Base-by-base conservation (phyloP, 2,329 filamentous ascomycete species). In the Aureobasidium pullulans region DNA sequence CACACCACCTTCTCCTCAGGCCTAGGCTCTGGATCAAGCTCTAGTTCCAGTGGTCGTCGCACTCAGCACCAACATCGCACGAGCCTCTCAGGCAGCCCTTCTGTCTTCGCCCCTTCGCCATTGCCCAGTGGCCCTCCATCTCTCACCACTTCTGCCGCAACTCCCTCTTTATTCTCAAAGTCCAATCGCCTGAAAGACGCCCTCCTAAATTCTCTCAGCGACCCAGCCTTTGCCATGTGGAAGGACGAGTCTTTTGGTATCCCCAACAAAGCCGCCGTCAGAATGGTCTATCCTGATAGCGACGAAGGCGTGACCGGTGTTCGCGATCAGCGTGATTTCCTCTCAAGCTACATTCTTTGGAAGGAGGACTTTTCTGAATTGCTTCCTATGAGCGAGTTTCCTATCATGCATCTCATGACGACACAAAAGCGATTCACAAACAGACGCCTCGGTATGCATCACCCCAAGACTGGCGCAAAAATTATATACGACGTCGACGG, bases 211-310 rank as follows among this genome's bases (percentile, higher is more conserved):
- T 88, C 84, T 40, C 88, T 89, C 29, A 81, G 84, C 62, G 84
- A 89, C 68, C 88, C 89, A 0, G 86, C 90, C 23, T 76, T 91
- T 46, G 86, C 87, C 28, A 88, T 91, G 84, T 92, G 89, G 89
- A 87, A 86, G 67, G 89, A 93, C 64, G 84, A 87, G 57, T 87
- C 83, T 49, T 84, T 90, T 48, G 85, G 83, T 0, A 84, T 90
- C 44, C 85, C 88, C 4, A 93, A 93, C 67, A 82, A 81, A 64
- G 86, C 87, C 4, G 82, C 77, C 46, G 67, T 79, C 16, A 70
- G 72, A 50, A 65, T 79, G 2, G 62, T 72, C 4, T 63, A 75
- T 34, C 70, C 72, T 0, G 71, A 66, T 2, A 67, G 62, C 43
- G 68, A 75, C 43, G 71, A 74, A n/a, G 70, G 63, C 3, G 67